Conservation (phyloP, 345 rosid species). For the Lepidium africanum region DNA sequence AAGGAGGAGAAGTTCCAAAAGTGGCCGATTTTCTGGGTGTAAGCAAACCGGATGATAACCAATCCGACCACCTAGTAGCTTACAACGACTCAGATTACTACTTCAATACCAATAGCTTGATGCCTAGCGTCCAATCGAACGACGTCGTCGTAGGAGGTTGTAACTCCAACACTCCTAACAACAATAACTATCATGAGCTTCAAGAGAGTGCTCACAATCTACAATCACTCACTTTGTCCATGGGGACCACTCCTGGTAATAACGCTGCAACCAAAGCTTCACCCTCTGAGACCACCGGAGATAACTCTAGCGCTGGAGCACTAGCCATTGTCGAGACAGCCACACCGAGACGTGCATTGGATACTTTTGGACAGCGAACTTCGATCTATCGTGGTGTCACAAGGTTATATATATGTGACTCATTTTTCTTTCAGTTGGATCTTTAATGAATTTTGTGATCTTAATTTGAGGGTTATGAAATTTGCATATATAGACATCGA, state of each 20-base stretch:
- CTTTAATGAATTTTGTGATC: not conserved
- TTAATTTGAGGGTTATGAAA: not conserved
- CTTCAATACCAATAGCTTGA: conserved; percentile 45
- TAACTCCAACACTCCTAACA: conserved; percentile 24
- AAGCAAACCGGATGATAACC: conserved; percentile 67
- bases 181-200: conserved; percentile 43
- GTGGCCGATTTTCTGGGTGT: conserved; percentile 97
- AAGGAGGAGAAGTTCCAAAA: conserved; percentile 65
- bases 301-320: conserved; percentile 20
- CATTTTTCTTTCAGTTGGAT: not conserved
- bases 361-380: conserved; percentile 93
- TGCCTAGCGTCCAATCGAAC: conserved; percentile 43
- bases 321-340: conserved; percentile 38
- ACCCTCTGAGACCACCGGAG: conserved; percentile 48
- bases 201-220: conserved; percentile 67
- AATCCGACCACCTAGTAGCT: conserved; percentile 49
- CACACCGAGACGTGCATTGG: conserved; percentile 75
- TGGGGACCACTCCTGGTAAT: conserved; percentile 52
- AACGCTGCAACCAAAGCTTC: conserved; percentile 26
- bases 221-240: conserved; percentile 80
- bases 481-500: conserved; percentile 51
- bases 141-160: conserved; percentile 23
- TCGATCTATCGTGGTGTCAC: conserved; percentile 99
- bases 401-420: conserved; percentile 38
- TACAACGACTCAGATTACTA: conserved; percentile 56